Base-by-base conservation (phyloP, 805 yeast species). In the Barnettozyma salicaria region DNA sequence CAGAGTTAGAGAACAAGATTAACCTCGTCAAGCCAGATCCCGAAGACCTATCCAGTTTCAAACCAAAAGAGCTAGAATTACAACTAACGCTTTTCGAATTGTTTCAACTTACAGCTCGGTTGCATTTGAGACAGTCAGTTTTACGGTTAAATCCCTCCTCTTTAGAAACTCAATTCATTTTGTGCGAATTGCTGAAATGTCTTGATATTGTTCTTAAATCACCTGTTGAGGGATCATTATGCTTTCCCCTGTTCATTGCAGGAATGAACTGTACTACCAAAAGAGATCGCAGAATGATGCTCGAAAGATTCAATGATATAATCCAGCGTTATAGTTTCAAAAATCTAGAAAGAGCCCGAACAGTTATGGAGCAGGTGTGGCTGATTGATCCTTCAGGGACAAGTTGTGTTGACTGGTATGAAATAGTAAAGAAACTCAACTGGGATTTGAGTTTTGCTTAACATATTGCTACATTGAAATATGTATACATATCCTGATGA, bases 371-470 rank as follows among this genome's bases (percentile, higher is more conserved):
- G 41, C 70, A 62, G 45, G 66, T 60, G 14, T 68, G 65, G 73
- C 56, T 44, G 54, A 65, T 53, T 60, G 56, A 68, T 41, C 57
- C 58, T 3, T 51, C 62, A 7, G 90, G 92, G 0, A 69, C 73
- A 19, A 64, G 61, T 37, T 77, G 73, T 43, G 74, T 82, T 26
- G 89, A 84, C 55, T 84, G 94, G 92, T 74, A 75, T 51, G 72
- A 67, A 23, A 68, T 81, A 30, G 76, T 84, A 27, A 74, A 75
- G 42, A 68, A 68, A 10, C 59, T 80, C 34, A 85, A 83, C 3
- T 83, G 92, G 90, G 85, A 83, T 52, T 62, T 85, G 32, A 80
- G 82, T 56, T 84, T 83, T 65, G 92, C 89, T 12, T 60, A 30
- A 11, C 6, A 22, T 20, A 24, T 13, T 26, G 17, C 34, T 22